Base-by-base conservation (phyloP, 169 alveolate genomes). In the Plasmodium relictum region DNA sequence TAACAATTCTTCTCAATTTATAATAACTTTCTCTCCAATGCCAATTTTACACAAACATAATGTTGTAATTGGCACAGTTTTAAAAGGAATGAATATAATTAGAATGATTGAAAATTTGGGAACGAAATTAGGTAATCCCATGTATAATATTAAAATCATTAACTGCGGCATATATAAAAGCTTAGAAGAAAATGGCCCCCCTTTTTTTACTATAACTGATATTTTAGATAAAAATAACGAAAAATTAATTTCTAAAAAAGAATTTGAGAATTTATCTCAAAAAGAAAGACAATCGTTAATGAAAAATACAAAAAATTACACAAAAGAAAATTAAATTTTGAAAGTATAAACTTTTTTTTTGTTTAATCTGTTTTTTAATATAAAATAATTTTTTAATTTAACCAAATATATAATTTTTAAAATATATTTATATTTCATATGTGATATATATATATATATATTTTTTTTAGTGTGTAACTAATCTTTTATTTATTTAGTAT, bases 41-140 rank as follows among this genome's bases (percentile, higher is more conserved):
- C 93, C 94, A 14, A 70, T 73, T 31, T 69, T 93, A 45, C 93
- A 90, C 65, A 92, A 92, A 12, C 91, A 78, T 42, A 70, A 89
- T 54, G 96, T 93, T 56, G 96, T 93, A 8, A 73, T 93, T 37
- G 96, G 96, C n/a, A 93, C 96, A 9, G 95, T 93, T 16, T 92
- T 93, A 50, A 93, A 93, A 74, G 96, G 96, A 20, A 93, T 93
- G 96, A 91, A 93, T 78, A 93, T 93, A 42, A 76, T 93, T 20
- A 48, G 95, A 44, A 69, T 72, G 80, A 72, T 93, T 88, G 89
- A 76, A 76, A 76, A 63, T 45, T 50, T 76, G 24, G 89, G 89
- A 39, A 76, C 89, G 6, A 76, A 76, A 54, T 76, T 76, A 65
- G 89, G 89, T 6, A 63, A 76, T 63, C 89, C 89, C 22, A 76